Base-by-base conservation (phyloP, 345 rosid species). In the Viola odorata region DNA sequence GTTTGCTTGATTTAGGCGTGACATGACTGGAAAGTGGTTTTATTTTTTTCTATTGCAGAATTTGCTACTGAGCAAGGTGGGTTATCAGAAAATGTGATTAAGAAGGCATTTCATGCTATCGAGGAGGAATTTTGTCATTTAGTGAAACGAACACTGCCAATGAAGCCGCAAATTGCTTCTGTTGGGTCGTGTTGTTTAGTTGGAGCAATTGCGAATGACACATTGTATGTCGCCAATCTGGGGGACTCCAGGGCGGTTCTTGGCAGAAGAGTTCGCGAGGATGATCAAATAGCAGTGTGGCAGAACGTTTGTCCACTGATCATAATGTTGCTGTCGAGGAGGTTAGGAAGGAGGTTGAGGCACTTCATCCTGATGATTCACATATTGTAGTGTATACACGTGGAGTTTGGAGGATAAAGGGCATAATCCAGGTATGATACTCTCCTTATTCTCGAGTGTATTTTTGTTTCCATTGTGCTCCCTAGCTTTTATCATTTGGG, bases 381-480 rank as follows among this genome's bases (percentile, higher is more conserved):
- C 99, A 88, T 68, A 77, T 94, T 50, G 99, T 94, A 11, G 67
- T 94, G 37, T 76, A 82, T 48, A 78, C 78, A 3, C 96, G 77
- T 57, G 99, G 99, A 50, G 97, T 90, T 64, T 94, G 99, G 99
- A 86, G 97, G 77, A 90, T 94, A 49, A 94, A 94, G 78, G 99
- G 99, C 77, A 90, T 94, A 36, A 90, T 94, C 68, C 97, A 90
- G 99, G 99, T 94, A 80, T 16, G 3, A 11, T 15, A 12, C 40
- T 47, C 38, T 37, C 37, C 55, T 64, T 41, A 12, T 57, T 60
- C 17, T 44, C 2, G 32, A 23, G 32, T 23, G 32, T 23, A 23
- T 23, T 23, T 23, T 23, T 2, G 32, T 23, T 23, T 23, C 32
- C 32, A 23, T 23, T 23, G 32, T 23, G 32, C 32, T 23, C 2